phyloP scores from a whole-genome alignment of 78 protist genomes.

The Dictyostelium capitatum region DNA sequence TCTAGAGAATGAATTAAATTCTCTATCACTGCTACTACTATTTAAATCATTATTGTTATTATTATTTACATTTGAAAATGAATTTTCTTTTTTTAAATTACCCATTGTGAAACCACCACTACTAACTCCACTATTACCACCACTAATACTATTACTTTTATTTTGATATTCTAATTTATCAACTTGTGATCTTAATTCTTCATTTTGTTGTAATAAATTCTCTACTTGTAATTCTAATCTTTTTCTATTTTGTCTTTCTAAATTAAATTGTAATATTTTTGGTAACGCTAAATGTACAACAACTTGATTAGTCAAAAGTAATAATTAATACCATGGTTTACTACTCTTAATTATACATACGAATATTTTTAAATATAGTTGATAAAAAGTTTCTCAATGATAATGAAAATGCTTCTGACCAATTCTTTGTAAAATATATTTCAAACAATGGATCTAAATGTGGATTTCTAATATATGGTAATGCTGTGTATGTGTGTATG shows the following conservation, averaged over 20 bases:
- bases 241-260: slow-evolving; percentile 80
- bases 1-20: slow-evolving; percentile 29
- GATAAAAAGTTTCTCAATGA: slow-evolving; percentile 81
- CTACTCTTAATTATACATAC: slow-evolving; percentile 5
- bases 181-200: slow-evolving; percentile 60
- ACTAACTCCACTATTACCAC: background rate
- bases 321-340: background rate
- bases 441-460: slow-evolving; percentile 79
- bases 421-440: slow-evolving; percentile 68
- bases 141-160: slow-evolving; percentile 8
- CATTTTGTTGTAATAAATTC: slow-evolving; percentile 49
- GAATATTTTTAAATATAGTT: slow-evolving; percentile 79
- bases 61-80: background rate
- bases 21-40: slow-evolving; percentile 1
- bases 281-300: slow-evolving; percentile 79
- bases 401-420: slow-evolving; percentile 83
- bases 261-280: slow-evolving; percentile 71
- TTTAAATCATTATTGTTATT: slow-evolving; percentile 11
- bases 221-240: slow-evolving; percentile 67
- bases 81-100: background rate
- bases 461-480: slow-evolving; percentile 82
- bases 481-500: slow-evolving; percentile 3
- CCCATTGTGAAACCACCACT: slow-evolving; percentile 1
- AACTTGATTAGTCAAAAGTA: no score
- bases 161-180: slow-evolving; percentile 71